These are phyloP conservation scores for Metschnikowia santaceciliae DNA, from an alignment of 805 yeast species.

Conservation along the genomic window DNA sequence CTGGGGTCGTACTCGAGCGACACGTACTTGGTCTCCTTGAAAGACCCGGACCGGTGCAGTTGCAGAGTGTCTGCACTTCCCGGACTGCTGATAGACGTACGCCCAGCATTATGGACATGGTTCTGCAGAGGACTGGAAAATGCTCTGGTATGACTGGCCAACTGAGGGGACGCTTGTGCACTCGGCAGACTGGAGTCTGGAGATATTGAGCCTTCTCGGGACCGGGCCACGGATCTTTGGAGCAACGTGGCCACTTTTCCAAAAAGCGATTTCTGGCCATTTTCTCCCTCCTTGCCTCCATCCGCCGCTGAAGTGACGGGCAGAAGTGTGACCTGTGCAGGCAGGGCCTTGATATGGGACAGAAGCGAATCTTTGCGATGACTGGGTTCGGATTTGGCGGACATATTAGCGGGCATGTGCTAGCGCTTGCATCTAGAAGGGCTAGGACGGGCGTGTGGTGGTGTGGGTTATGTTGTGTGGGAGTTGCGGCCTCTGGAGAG, in stretches of 20 bases:
- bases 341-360: neutral
- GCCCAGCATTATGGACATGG: constrained; percentile 2
- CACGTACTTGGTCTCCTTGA: constrained; percentile 75
- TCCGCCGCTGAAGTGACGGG: constrained; percentile 3
- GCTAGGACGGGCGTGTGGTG: neutral
- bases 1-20: constrained; percentile 86
- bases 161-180: neutral
- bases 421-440: neutral
- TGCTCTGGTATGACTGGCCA: neutral
- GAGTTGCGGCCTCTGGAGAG: neutral
- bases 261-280: constrained; percentile 21
- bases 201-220: constrained; percentile 10
- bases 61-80: neutral
- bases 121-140: constrained; percentile 1
- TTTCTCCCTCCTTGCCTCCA: neutral
- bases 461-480: neutral
- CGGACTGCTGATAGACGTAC: neutral
- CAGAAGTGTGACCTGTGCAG: constrained; percentile 4
- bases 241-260: constrained; percentile 33
- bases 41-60: neutral
- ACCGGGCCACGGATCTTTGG: constrained; percentile 22
- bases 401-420: neutral
- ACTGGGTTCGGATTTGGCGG: neutral
- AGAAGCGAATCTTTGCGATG: neutral
- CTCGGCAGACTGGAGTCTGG: neutral